These are phyloP conservation scores for Mycena amicta DNA, from an alignment of 768 basidiomycete species.

Conservation along the genomic window DNA sequence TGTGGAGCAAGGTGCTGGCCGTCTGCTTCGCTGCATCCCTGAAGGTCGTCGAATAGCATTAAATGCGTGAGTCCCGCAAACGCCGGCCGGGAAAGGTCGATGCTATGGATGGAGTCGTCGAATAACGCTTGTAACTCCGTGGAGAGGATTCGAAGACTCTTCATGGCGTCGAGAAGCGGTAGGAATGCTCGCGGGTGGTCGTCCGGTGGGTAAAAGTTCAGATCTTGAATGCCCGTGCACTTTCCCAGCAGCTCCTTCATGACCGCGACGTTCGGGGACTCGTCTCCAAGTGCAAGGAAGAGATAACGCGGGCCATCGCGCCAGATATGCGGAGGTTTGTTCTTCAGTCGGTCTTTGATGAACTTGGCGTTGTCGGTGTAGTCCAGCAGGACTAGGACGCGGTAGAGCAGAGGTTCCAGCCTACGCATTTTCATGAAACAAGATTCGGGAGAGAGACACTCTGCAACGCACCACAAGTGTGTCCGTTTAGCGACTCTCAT, in stretches of 20 bases:
- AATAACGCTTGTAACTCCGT: not conserved
- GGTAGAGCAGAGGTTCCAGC: not conserved
- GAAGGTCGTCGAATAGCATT: not conserved
- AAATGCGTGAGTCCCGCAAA: not conserved
- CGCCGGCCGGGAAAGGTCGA: not conserved
- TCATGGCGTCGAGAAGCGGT: not conserved
- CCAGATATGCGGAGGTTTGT: not conserved
- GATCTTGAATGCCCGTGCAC: not conserved
- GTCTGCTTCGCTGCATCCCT: not conserved
- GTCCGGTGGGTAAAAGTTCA: not conserved
- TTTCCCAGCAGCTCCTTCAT: not conserved
- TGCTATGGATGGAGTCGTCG: not conserved
- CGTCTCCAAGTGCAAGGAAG: not conserved
- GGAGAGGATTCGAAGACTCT: not conserved
- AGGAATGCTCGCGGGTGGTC: not conserved
- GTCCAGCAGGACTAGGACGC: not conserved
- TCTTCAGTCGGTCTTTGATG: not conserved
- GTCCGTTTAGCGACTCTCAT: not conserved
- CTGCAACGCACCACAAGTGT: not conserved
- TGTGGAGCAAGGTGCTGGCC: not conserved
- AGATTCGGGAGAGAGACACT: not conserved
- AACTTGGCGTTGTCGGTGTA: not conserved
- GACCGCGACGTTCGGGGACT: not conserved
- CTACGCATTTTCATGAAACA: not conserved
- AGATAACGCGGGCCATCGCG: not conserved